Base-by-base conservation (phyloP, 1,139 yeast species). In the Insectozyma bohioensis region DNA sequence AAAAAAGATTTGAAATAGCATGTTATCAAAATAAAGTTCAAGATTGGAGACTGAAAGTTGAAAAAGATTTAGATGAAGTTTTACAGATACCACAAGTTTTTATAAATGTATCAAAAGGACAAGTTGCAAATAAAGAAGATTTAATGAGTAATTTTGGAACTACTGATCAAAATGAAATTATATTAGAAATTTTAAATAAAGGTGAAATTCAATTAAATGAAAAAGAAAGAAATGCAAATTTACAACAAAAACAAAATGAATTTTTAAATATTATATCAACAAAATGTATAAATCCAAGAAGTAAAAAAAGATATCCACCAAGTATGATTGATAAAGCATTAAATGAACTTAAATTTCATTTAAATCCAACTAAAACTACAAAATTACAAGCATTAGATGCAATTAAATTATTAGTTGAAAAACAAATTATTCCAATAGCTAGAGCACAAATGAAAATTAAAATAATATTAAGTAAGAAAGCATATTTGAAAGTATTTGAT, bases 1-100 rank as follows among this genome's bases (percentile, higher is more conserved):
- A 86, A 54, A 85, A 86, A 58, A 67, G 97, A 43, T 92, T 88
- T 51, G 98, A 92, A 58, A 76, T 94, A 30, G 98, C 97, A 0
- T 92, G 98, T 54, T 92, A 92, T 57, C 97, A 87, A 52, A 92
- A 92, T 52, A 92, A 94, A 54, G 97, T 92, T 9, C 97, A 90
- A 54, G 98, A 92, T 58, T 92, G 92, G 81, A 71, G 97, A 48
- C 75, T 76, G 54, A 88, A 83, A 55, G 82, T 80, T 8, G 98
- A 94, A 54, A 92, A 86, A 48, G 97, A 92, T 54, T 58, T 94
- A 9, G 98, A 92, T 61, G 98, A 92, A 54, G 98, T 92, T 4
- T 66, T 92, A 26, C 98, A 92, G 54, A 88, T 92, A 34, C 96
- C 90, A n/a, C 96, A 85, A 54, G 95, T 92, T 2, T 92, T 94